Conservation (phyloP, 805 yeast genomes). For the Schwanniomyces yamadae region DNA sequence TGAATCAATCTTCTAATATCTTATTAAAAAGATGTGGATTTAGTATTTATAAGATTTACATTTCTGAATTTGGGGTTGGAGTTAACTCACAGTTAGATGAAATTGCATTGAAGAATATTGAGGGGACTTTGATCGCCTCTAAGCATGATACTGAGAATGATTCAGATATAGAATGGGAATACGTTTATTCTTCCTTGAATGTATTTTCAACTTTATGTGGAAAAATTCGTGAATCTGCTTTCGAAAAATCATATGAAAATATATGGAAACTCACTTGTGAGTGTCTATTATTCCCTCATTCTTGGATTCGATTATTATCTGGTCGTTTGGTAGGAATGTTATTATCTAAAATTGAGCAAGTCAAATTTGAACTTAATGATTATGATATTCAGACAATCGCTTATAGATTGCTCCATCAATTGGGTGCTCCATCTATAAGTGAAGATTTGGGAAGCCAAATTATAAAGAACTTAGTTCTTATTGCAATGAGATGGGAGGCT, state of each 20-base stretch:
- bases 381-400: slow-evolving; percentile 66
- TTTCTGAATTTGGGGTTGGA: slow-evolving; percentile 47
- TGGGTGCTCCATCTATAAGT: slow-evolving; percentile 74
- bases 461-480: slow-evolving; percentile 62
- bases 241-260: slow-evolving; percentile 25
- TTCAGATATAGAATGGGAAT: slow-evolving; percentile 67
- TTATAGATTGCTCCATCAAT: slow-evolving; percentile 67
- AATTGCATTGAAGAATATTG: slow-evolving; percentile 26
- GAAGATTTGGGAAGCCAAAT: slow-evolving; percentile 62
- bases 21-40: slow-evolving; percentile 72
- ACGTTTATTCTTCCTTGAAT: slow-evolving; percentile 64
- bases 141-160: slow-evolving; percentile 36
- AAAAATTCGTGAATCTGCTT: slow-evolving; percentile 30
- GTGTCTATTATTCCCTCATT: slow-evolving; percentile 76
- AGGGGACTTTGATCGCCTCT: slow-evolving; percentile 21
- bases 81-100: slow-evolving; percentile 39
- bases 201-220: slow-evolving; percentile 46
- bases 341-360: slow-evolving; percentile 39
- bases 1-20: slow-evolving; percentile 50
- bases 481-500: slow-evolving; percentile 62
- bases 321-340: slow-evolving; percentile 57
- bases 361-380: slow-evolving; percentile 34
- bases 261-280: slow-evolving; percentile 55
- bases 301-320: slow-evolving; percentile 81
- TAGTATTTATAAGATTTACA: slow-evolving; percentile 62